Conservation (phyloP, 2,329 filamentous ascomycete genomes). For the Trichoderma simmonsii region DNA sequence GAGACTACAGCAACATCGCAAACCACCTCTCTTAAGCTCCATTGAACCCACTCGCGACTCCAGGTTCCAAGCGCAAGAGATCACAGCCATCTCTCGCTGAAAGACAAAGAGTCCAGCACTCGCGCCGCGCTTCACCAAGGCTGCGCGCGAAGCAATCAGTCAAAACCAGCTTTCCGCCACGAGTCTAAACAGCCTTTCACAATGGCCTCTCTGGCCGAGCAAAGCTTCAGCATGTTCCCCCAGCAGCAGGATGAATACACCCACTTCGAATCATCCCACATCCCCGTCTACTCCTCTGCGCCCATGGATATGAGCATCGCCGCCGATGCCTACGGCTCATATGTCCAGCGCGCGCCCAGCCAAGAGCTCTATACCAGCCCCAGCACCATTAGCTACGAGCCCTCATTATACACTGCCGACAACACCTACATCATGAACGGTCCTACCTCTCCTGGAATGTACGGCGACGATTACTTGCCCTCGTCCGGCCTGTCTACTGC, state of each 20-base stretch:
- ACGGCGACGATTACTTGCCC: constrained; percentile 48
- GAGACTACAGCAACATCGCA: not conserved
- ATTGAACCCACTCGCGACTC: not conserved
- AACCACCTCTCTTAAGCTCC: not conserved
- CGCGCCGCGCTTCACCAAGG: constrained; percentile 2
- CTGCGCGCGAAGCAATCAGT: constrained; percentile 4
- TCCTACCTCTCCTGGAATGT: constrained; percentile 48
- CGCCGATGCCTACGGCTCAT: constrained; percentile 44
- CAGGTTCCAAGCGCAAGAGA: not conserved
- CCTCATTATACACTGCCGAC: constrained; percentile 43
- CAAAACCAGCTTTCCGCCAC: not conserved
- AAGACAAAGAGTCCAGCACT: not conserved
- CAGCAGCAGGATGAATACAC: constrained; percentile 38
- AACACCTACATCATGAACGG: constrained; percentile 48
- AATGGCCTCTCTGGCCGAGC: constrained; percentile 32
- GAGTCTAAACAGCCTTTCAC: not conserved
- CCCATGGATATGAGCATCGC: constrained; percentile 49
- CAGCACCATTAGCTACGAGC: constrained; percentile 42
- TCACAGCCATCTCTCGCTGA: not conserved
- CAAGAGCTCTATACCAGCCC: constrained; percentile 30
- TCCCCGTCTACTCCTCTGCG: constrained; percentile 38
- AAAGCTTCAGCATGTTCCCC: constrained; percentile 30
- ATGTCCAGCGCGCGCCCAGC: constrained; percentile 33
- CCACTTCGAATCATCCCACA: constrained; percentile 45
- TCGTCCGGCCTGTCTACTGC: constrained; percentile 60